phyloP scores from a whole-genome alignment of 192 early-diverging fungal species.

The Rhizoclosmatium globosum region DNA sequence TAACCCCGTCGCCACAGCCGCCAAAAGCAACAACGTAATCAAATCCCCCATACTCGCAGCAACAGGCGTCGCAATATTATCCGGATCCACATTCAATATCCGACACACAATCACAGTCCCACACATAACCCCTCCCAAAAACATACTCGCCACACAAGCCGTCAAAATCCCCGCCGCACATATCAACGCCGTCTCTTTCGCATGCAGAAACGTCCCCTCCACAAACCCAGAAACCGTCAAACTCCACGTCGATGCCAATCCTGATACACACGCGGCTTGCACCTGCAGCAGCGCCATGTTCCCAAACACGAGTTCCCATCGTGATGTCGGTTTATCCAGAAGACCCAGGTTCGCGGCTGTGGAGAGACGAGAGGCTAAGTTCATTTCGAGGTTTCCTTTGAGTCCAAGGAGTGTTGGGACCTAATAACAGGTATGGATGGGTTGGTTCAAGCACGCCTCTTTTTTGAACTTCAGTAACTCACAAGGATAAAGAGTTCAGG shows the following conservation, averaged over 20 bases:
- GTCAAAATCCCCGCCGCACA: slow-evolving; percentile 62
- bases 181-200: slow-evolving; percentile 62
- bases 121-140: slow-evolving; percentile 79
- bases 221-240: slow-evolving; percentile 64
- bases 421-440: background rate
- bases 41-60: slow-evolving; percentile 80
- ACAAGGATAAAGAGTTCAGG: slow-evolving; percentile 82
- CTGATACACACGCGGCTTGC: slow-evolving; percentile 72
- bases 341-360: slow-evolving; percentile 65
- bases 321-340: slow-evolving; percentile 50
- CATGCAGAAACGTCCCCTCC: slow-evolving; percentile 45
- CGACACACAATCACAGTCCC: slow-evolving; percentile 70
- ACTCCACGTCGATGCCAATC: slow-evolving; percentile 75
- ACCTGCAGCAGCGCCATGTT: slow-evolving; percentile 77
- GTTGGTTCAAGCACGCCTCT: background rate
- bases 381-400: slow-evolving; percentile 94
- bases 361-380: slow-evolving; percentile 84
- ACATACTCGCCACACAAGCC: slow-evolving; percentile 65
- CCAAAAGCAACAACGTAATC: slow-evolving; percentile 71
- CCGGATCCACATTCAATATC: slow-evolving; percentile 76
- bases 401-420: slow-evolving; percentile 86
- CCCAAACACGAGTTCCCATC: slow-evolving; percentile 69
- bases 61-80: slow-evolving; percentile 81
- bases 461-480: background rate
- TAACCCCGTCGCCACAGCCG: slow-evolving; percentile 59